A percentile compares a stretch with the other conserved stretches of the same genome.
Evolutionary conservation across 2,329 filamentous ascomycete genomes (phyloP).

Genomic region (Dendryphion nanum): DNA sequence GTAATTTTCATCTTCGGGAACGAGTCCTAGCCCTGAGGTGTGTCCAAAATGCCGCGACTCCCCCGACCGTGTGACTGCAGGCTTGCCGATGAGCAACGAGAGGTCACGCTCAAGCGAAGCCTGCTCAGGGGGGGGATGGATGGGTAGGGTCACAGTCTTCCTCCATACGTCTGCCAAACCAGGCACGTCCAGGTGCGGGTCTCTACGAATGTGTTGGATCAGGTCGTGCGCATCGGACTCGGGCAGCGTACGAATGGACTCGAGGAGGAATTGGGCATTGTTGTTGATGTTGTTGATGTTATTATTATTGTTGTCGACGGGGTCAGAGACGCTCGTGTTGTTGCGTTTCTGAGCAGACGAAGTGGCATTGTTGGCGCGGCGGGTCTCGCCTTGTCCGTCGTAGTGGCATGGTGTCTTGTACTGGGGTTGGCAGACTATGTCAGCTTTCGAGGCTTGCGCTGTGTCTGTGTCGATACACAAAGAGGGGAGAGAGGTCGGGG

Average conservation of each 20-base stretch:
- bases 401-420: constrained; percentile 47
- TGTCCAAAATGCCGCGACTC: constrained; percentile 39
- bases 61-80: constrained; percentile 30
- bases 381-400: constrained; percentile 49
- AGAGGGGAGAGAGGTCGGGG: too few relatives aligned
- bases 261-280: constrained; percentile 41
- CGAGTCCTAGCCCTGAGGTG: constrained; percentile 37
- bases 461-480: too few relatives aligned
- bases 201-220: constrained; percentile 43
- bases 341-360: constrained; percentile 27
- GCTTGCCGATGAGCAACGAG: constrained; percentile 38
- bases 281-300: constrained; percentile 9
- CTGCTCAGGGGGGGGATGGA: constrained; percentile 18
- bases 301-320: constrained; percentile 19
- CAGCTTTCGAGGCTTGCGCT: too few relatives aligned
- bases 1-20: constrained; percentile 35
- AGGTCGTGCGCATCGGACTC: constrained; percentile 45
- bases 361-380: constrained; percentile 41
- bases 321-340: constrained; percentile 14
- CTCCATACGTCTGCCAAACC: constrained; percentile 41
- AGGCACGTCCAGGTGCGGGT: constrained; percentile 40
- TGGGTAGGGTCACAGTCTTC: constrained; percentile 36
- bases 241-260: constrained; percentile 44
- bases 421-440: too few relatives aligned
- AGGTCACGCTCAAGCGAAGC: constrained; percentile 36